Percentiles rank a stretch among this genome's conserved stretches.
These are phyloP conservation scores for Cornus florida DNA, from an alignment of 148 eudicot species.

Conservation along the genomic window DNA sequence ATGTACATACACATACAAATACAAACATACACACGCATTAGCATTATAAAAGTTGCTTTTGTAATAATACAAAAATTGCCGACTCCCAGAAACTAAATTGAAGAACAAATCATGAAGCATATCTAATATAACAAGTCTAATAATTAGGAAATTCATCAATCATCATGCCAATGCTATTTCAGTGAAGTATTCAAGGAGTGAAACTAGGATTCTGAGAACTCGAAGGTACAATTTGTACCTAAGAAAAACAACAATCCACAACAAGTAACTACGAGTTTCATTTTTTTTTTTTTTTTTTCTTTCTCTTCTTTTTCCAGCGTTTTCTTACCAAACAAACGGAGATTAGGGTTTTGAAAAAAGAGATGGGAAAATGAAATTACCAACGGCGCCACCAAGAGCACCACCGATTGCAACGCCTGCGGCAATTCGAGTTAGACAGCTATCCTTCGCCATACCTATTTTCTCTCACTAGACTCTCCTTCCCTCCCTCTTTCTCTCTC, in stretches of 20 bases:
- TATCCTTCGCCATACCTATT: slow-evolving; percentile 63
- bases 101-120: too few species aligned
- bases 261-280: background rate
- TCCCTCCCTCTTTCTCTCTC: background rate
- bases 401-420: slow-evolving; percentile 90
- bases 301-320: background rate
- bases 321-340: slow-evolving; percentile 1
- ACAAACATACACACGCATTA: too few species aligned
- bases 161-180: background rate
- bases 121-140: too few species aligned
- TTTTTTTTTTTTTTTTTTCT: background rate
- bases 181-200: background rate
- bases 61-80: too few species aligned
- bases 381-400: slow-evolving; percentile 90
- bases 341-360: slow-evolving; percentile 14
- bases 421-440: slow-evolving; percentile 71
- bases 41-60: too few species aligned
- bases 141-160: too few species aligned
- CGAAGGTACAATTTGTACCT: background rate
- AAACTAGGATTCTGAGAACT: background rate
- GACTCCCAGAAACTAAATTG: too few species aligned
- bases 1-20: too few species aligned
- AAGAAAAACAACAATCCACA: background rate
- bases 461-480: slow-evolving; percentile 1
- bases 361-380: slow-evolving; percentile 25